A percentile compares a stretch with the other conserved stretches of the same genome.
Conservation (phyloP, 2,329 filamentous ascomycete genomes). For the Hypoxylon sp. region DNA sequence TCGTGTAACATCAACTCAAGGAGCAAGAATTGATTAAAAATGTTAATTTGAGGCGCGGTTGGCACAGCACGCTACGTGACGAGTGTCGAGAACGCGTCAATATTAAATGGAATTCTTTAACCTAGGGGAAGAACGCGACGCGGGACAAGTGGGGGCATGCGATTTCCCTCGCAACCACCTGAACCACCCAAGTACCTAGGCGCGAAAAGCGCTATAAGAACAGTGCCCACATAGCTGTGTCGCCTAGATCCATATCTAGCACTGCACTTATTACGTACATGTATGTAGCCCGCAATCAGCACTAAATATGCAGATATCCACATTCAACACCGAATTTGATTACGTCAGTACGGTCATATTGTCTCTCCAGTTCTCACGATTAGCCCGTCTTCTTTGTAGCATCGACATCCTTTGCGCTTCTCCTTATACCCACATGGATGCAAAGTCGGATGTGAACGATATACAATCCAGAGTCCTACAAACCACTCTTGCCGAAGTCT, state of each 20-base stretch:
- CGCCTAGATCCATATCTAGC: too few relatives aligned
- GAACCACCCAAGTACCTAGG: too few relatives aligned
- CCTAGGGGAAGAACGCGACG: not conserved
- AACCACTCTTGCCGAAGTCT: constrained; percentile 57
- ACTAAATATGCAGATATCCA: not conserved
- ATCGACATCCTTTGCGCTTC: constrained; percentile 3
- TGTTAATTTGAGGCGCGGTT: constrained; percentile 7
- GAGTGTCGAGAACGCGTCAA: not conserved
- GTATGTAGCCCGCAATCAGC: too few relatives aligned
- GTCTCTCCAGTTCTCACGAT: not conserved
- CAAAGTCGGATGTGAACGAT: constrained; percentile 48
- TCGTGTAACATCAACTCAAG: not conserved
- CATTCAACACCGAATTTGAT: not conserved
- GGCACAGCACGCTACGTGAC: too few relatives aligned
- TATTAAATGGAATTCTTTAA: not conserved
- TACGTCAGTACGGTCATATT: constrained; percentile 7
- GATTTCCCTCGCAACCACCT: too few relatives aligned
- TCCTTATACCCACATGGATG: constrained; percentile 46
- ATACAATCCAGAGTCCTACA: constrained; percentile 58
- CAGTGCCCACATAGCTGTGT: too few relatives aligned
- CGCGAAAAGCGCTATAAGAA: too few relatives aligned
- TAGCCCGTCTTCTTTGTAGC: not conserved
- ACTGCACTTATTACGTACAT: not conserved
- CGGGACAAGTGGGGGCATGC: not conserved
- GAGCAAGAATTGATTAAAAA: not conserved